Evolutionary conservation across 75 land plant genomes (phyloP), one percentile per base, ranked within the genome.

Genomic region (Pinus tabuliformis): DNA sequence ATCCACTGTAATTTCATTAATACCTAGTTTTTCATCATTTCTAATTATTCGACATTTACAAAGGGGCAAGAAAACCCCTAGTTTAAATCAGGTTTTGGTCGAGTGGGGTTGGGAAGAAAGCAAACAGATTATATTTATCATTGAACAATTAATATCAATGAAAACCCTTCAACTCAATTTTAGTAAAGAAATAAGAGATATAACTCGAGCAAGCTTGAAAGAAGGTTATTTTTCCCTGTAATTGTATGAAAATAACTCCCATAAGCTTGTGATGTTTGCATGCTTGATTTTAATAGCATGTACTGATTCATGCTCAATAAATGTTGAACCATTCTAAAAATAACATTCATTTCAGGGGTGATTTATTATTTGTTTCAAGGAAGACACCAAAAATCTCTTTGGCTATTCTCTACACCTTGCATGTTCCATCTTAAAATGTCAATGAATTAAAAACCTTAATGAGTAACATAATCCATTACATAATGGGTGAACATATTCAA

Each of bases 191-290:
- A 54, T 6, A 15, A 24, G 28, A 22, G 39, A 20, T 39, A 59
- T 60, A 79, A 95, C 99, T 95, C 95, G 98, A 28, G 98, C 99
- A 82, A 92, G 92, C 82, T 92, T 97, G 73, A 92, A 97, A 80
- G 82, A 84, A 42, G 90, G 92, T 70, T 95, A 91, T 62, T 91
- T 88, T 80, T 95, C 96, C 73, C 83, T 58, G 84, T 95, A 97
- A 83, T 97, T 97, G 70, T 94, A 93, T 77, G 85, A 75, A 76
- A 94, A 95, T 72, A 90, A 97, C 15, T 97, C 95, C 26, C 99
- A 90, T 76, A 97, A 81, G 70, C 93, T 97, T 62, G 93, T 72
- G 42, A 96, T 77, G 72, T 83, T 81, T 7, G 91, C 84, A 78
- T 81, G 90, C 77, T 98, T 84, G 78, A 92, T 97, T 82, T 97